Conservation (phyloP, 768 basidiomycete species). For the Arthromyces matolae region DNA sequence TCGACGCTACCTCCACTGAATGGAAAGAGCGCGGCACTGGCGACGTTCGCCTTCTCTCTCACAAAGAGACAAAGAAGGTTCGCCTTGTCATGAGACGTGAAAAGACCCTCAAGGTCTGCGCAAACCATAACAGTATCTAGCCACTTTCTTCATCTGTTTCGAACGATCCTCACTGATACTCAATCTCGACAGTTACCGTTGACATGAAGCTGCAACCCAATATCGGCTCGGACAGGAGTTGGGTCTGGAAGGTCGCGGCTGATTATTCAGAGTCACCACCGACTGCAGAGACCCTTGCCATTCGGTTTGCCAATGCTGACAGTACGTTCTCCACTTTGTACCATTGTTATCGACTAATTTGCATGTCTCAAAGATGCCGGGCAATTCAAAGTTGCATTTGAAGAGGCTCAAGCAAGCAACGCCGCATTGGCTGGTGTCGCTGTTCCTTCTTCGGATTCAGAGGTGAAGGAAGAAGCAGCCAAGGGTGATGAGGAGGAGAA, state of each 20-base stretch:
- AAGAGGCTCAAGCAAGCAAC: constrained; percentile 76
- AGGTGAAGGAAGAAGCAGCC: constrained; percentile 30
- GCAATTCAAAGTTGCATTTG: constrained; percentile 88
- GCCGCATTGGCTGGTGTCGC: constrained; percentile 32
- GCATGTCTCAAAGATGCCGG: constrained; percentile 67
- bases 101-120: constrained; percentile 99
- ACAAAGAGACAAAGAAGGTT: constrained; percentile 88
- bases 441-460: constrained; percentile 24
- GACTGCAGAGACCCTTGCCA: constrained; percentile 92
- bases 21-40: constrained; percentile 99
- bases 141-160: constrained; percentile 13
- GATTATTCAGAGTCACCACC: constrained; percentile 92
- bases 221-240: constrained; percentile 97
- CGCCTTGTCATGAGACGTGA: constrained; percentile 99
- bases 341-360: too few relatives aligned
- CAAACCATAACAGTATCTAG: constrained; percentile 92
- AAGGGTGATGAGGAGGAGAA: constrained; percentile 6
- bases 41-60: constrained; percentile 86
- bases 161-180: not conserved
- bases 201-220: constrained; percentile 97
- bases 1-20: constrained; percentile 70
- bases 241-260: constrained; percentile 97
- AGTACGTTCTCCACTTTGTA: constrained; percentile 52
- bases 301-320: constrained; percentile 95
- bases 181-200: constrained; percentile 53